Conservation (phyloP, 441 rosid genomes). For the Biscutella laevigata region DNA sequence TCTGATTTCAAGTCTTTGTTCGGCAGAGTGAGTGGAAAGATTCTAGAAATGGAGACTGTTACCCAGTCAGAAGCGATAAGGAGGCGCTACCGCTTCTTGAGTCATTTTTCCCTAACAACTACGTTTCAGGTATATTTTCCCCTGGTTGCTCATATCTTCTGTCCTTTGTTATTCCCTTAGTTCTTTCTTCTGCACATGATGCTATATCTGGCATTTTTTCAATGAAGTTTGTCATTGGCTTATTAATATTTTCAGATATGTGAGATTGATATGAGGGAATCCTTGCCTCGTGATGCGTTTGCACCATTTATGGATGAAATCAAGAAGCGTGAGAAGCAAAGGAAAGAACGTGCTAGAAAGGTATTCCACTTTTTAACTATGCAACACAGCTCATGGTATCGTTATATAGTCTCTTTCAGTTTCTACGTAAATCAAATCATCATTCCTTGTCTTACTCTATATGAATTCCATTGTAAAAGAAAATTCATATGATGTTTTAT, state of each 20-base stretch:
- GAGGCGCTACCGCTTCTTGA: conserved; percentile 75
- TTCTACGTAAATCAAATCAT: background rate
- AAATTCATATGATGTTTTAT: conserved; percentile 14
- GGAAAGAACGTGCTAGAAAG: conserved; percentile 73
- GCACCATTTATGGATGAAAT: conserved; percentile 83
- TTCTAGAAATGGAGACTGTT: conserved; percentile 71
- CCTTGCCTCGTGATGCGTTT: conserved; percentile 56
- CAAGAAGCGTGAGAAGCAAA: conserved; percentile 71
- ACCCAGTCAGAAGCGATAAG: conserved; percentile 80
- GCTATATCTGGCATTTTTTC: background rate
- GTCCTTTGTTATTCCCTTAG: background rate
- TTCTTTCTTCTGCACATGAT: background rate
- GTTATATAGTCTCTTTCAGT: background rate
- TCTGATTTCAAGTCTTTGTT: conserved; percentile 13
- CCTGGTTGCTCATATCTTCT: background rate
- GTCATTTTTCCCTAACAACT: conserved; percentile 89
- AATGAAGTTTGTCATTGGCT: background rate
- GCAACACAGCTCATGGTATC: background rate
- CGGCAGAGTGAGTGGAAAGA: conserved; percentile 67
- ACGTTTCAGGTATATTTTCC: conserved; percentile 53
- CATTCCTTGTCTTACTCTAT: background rate
- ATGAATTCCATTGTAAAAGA: background rate
- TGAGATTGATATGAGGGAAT: conserved; percentile 72
- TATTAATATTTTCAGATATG: conserved; percentile 51
- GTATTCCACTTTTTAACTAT: conserved; percentile 25